phyloP scores from a whole-genome alignment of 345 rosid genomes.

The Hirschfeldia incana region DNA sequence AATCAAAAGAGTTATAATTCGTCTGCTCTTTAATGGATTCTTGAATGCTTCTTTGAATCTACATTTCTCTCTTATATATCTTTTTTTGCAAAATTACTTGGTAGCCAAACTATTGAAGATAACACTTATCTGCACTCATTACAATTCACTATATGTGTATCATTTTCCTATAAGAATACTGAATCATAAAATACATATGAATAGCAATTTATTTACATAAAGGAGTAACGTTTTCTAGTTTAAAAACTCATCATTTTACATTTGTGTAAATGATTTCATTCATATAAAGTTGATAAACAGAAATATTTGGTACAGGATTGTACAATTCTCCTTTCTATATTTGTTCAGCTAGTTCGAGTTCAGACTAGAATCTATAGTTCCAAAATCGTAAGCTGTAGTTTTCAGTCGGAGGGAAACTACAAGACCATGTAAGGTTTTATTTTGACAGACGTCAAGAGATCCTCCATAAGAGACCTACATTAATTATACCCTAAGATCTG shows the following conservation, averaged over 20 bases:
- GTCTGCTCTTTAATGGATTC: neutral
- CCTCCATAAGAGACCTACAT: too few relatives aligned
- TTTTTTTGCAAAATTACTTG: neutral
- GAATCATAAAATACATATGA: neutral
- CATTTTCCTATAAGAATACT: neutral
- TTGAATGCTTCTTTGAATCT: neutral
- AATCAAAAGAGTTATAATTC: neutral
- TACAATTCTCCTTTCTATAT: neutral
- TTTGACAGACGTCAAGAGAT: too few relatives aligned
- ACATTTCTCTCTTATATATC: neutral
- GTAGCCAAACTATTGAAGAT: neutral
- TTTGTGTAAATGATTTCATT: neutral
- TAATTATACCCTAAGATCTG: too few relatives aligned
- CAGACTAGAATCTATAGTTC: neutral
- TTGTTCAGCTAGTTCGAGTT: neutral
- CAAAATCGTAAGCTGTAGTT: neutral
- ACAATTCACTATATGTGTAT: neutral
- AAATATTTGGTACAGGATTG: too few relatives aligned
- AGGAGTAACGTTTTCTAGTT: neutral
- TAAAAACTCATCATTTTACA: neutral
- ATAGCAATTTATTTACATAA: neutral
- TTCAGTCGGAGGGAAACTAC: neutral
- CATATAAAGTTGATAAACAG: too few relatives aligned
- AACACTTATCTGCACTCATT: neutral
- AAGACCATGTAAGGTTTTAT: conserved; percentile 47